Evolutionary conservation across 768 basidiomycete genomes (phyloP), one percentile per base, ranked within the genome.

Genomic region (Mycena galopus): DNA sequence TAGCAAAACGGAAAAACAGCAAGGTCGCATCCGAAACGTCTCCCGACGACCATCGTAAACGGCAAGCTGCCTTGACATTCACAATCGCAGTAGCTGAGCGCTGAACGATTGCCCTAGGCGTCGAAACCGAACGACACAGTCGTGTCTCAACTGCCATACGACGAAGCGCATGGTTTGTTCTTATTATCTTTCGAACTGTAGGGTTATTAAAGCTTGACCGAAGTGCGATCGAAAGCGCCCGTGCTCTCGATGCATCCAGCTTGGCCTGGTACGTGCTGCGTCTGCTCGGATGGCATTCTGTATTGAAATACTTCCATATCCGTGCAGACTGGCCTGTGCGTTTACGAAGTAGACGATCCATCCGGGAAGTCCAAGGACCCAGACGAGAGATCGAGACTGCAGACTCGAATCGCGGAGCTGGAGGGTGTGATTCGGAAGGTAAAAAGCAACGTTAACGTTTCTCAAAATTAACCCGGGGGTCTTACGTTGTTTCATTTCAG

Each of bases 391-490:
- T 86, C 89, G 37, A 87, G 91, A 42, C 85, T 95, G 25, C 87
- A 93, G 64, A 89, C 90, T 71, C 89, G 94, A 56, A 92, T 95
- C 27, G 93, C 93, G 30, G 94, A 96, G 76, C 86, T 96, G 0
- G 94, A 96, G 80, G 91, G 92, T 61, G 93, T 95, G 42, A 92
- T 95, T 72, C 89, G 94, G n/a, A 93, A 93, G 85, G 92, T 91
- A 76, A 80, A 77, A 39, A 25, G 35, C 57, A 37, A 55, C 47
- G 16, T 51, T 29, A 25, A 51, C 44, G 55, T 89, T 81, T 75
- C 88, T 19, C 27, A 0, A 55, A 56, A 29, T 33, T 81, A 81
- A 75, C n/a, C 7, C 82, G 79, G 63, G 84, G 83, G 71, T 81
- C 84, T 62, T 83, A 75, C 53, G 57, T 63, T 71, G 32, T 61